These are phyloP conservation scores for Apiotrichum porosum DNA, from an alignment of 1,284 basidiomycete genomes.

Conservation along the genomic window DNA sequence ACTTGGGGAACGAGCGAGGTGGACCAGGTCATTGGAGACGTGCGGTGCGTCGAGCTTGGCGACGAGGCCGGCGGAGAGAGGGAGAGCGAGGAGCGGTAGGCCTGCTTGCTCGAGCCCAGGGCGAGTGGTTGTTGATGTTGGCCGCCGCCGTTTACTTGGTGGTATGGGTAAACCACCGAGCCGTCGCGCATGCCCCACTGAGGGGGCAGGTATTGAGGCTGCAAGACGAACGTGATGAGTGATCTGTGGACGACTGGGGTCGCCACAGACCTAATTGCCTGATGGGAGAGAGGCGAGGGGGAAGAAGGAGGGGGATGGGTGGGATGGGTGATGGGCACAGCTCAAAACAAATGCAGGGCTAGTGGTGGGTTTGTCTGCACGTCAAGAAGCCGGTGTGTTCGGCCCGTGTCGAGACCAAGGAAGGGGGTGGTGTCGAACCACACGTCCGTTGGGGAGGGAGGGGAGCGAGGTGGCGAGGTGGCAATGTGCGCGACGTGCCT, in stretches of 20 bases:
- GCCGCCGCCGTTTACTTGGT: slow-evolving; percentile 3
- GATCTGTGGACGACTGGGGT: slow-evolving; percentile 10
- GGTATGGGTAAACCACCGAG: slow-evolving; percentile 6
- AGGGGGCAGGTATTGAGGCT: slow-evolving; percentile 12
- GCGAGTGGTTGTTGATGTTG: too few species aligned
- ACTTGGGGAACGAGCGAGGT: neutral
- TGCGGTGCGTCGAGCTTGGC: slow-evolving; percentile 11
- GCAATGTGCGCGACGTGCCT: too few species aligned
- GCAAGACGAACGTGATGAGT: slow-evolving; percentile 9
- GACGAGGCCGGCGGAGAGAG: slow-evolving; percentile 16
- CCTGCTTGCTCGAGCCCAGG: too few species aligned
- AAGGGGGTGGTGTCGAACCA: too few species aligned
- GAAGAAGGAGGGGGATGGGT: neutral
- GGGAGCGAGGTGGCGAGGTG: too few species aligned
- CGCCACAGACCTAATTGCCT: slow-evolving; percentile 14
- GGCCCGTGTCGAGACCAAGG: too few species aligned
- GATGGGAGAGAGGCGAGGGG: neutral
- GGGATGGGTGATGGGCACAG: neutral
- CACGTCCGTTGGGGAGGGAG: too few species aligned
- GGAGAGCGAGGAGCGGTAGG: slow-evolving; percentile 14
- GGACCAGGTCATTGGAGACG: slow-evolving; percentile 17
- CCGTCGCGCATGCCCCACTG: slow-evolving; percentile 16
- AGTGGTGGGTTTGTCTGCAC: too few species aligned
- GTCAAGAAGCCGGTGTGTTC: too few species aligned
- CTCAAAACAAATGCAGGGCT: too few species aligned